phyloP scores from a whole-genome alignment of 139 green algal genomes.

The Auxenochlorella pyrenoidosa region DNA sequence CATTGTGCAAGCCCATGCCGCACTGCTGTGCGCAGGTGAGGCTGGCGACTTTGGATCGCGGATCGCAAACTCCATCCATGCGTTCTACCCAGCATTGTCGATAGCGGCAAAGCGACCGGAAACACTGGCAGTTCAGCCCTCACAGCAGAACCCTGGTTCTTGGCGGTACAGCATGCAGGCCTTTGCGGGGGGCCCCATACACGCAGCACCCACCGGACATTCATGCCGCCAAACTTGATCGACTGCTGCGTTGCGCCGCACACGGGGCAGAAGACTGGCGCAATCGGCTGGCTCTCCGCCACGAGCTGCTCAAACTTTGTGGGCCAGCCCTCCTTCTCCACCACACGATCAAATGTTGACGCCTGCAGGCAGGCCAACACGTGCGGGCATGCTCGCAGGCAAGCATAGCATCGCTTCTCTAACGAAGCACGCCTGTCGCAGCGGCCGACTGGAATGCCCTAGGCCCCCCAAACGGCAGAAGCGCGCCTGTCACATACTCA shows the following conservation, averaged over 20 bases:
- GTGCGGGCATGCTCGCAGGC: background rate
- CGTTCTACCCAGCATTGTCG: too few relatives aligned
- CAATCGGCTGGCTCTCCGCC: background rate
- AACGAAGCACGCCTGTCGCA: too few relatives aligned
- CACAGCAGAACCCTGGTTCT: background rate
- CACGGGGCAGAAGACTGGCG: slow-evolving; percentile 15
- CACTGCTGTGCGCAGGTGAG: background rate
- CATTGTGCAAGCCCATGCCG: background rate
- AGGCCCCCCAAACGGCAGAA: too few relatives aligned
- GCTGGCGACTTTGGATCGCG: too few relatives aligned
- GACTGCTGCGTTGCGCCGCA: slow-evolving; percentile 11
- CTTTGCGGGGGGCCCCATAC: too few relatives aligned
- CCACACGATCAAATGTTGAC: background rate
- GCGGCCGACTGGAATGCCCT: too few relatives aligned
- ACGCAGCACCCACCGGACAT: background rate
- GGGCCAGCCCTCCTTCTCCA: slow-evolving; percentile 23
- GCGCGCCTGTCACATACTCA: too few relatives aligned
- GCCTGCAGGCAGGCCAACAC: background rate
- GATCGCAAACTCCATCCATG: too few relatives aligned
- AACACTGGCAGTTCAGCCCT: too few relatives aligned
- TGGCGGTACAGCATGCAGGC: too few relatives aligned
- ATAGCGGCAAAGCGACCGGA: too few relatives aligned
- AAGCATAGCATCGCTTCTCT: background rate
- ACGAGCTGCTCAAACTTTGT: slow-evolving; percentile 22
- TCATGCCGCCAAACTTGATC: background rate